These are phyloP conservation scores for Fusarium graminum DNA, from an alignment of 2,329 filamentous ascomycete species.

Conservation along the genomic window DNA sequence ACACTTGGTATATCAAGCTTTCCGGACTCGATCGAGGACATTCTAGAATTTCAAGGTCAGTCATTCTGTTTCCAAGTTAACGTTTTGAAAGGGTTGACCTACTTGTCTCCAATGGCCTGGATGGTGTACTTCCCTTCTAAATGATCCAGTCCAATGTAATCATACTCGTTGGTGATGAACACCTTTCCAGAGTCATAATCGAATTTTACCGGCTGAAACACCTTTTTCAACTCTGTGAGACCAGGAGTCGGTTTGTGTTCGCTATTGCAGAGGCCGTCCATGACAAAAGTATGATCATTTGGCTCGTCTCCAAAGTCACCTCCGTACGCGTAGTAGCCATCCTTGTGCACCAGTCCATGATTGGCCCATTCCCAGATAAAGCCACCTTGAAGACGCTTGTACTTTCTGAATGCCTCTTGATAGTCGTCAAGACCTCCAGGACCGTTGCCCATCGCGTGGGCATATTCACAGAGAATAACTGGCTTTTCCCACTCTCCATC, in stretches of 20 bases:
- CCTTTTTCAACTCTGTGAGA: slow-evolving; percentile 8
- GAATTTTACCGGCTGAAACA: slow-evolving; percentile 17
- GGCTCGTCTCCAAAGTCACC: slow-evolving; percentile 24
- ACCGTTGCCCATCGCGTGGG: slow-evolving; percentile 14
- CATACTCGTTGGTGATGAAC: slow-evolving; percentile 9
- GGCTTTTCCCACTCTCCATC: slow-evolving; percentile 19
- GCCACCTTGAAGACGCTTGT: slow-evolving; percentile 15
- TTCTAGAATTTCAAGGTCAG: background rate
- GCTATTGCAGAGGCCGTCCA: slow-evolving; percentile 21
- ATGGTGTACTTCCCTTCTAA: background rate
- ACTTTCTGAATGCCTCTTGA: slow-evolving; percentile 8
- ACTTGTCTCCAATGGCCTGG: slow-evolving; percentile 2
- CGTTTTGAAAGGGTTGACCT: accelerated
- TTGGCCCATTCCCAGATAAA: slow-evolving; percentile 32
- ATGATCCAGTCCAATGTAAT: slow-evolving; percentile 8
- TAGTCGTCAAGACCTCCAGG: slow-evolving; percentile 13
- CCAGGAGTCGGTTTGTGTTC: slow-evolving; percentile 17
- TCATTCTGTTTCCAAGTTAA: accelerated
- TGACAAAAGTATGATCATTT: slow-evolving; percentile 15
- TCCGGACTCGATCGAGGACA: background rate
- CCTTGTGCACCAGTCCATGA: slow-evolving; percentile 14
- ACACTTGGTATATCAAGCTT: background rate
- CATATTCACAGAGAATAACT: slow-evolving; percentile 20
- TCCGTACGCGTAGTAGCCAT: slow-evolving; percentile 23
- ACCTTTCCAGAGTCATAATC: background rate